Evolutionary conservation across 345 rosid species (phyloP).

Genomic region (Gossypium australe): DNA sequence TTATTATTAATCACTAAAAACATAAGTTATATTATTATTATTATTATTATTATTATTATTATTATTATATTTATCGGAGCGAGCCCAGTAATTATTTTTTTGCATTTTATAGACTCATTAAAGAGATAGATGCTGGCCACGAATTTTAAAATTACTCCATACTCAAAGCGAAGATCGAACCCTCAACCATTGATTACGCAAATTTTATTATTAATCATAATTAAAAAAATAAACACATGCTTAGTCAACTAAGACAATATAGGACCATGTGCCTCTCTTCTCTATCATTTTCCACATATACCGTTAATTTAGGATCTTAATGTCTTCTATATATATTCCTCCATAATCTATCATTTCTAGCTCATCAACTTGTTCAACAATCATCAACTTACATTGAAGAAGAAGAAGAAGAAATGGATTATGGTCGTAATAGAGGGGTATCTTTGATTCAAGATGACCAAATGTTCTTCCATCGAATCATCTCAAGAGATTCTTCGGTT

Average conservation of each 20-base stretch:
- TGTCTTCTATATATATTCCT: too few species aligned
- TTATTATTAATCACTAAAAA: constrained; percentile 18
- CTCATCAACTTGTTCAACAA: too few species aligned
- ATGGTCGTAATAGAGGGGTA: constrained; percentile 9
- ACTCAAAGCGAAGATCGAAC: too few species aligned
- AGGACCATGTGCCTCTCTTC: constrained; percentile 21
- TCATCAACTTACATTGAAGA: neutral
- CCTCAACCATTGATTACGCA: too few species aligned
- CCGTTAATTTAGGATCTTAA: constrained; percentile 10
- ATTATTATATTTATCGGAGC: too few species aligned
- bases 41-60: too few species aligned
- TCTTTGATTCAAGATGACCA: constrained; percentile 36
- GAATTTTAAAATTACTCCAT: too few species aligned
- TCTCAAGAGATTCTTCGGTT: constrained; percentile 34
- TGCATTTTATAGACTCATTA: too few species aligned
- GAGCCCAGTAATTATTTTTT: accelerated
- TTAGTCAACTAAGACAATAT: constrained; percentile 11
- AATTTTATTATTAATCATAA: too few species aligned
- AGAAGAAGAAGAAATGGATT: constrained; percentile 23
- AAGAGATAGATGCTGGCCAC: too few species aligned
- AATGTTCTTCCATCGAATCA: constrained; percentile 27
- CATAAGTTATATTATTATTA: constrained; percentile 9
- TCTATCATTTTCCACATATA: constrained; percentile 20
- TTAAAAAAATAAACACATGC: neutral
- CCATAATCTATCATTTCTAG: too few species aligned